These are phyloP conservation scores for Aspergillus terreus DNA, from an alignment of 2,329 filamentous ascomycete species.

Conservation along the genomic window DNA sequence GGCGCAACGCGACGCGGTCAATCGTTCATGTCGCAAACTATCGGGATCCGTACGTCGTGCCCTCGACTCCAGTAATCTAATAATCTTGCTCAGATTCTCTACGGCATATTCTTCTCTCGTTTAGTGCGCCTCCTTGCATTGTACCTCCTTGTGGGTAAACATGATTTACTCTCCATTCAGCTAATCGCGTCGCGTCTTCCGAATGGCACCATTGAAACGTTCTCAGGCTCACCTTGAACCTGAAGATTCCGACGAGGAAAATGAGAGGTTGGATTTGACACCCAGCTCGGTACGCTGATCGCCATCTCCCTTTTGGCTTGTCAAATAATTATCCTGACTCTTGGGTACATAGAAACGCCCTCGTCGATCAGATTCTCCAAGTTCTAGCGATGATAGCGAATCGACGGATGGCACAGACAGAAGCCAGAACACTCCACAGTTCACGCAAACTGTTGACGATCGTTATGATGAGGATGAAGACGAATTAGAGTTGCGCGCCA, in stretches of 20 bases:
- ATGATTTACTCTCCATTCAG: background rate
- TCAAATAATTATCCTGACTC: constrained; percentile 10
- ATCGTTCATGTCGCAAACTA: no score
- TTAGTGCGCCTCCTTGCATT: background rate
- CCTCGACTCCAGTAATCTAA: no score
- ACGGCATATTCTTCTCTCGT: no score
- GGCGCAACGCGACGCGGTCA: no score
- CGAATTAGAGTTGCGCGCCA: constrained; percentile 56
- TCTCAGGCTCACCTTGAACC: constrained; percentile 26
- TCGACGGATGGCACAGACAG: constrained; percentile 20
- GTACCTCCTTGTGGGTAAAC: background rate
- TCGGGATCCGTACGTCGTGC: no score
- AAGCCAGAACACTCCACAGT: constrained; percentile 9
- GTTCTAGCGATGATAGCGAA: constrained; percentile 13
- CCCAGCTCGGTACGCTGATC: constrained; percentile 26
- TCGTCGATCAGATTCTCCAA: constrained; percentile 30
- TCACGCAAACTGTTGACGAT: constrained; percentile 21
- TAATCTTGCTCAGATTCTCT: no score
- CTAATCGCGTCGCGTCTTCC: constrained; percentile 6
- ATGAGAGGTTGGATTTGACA: constrained; percentile 23
- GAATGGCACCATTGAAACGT: constrained; percentile 45
- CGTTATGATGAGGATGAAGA: constrained; percentile 26
- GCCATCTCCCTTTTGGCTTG: background rate
- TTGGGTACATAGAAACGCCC: constrained; percentile 39
- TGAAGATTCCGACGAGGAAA: constrained; percentile 26